phyloP scores from a whole-genome alignment of 2,329 filamentous ascomycete species.

The Furcasterigmium sp. region DNA sequence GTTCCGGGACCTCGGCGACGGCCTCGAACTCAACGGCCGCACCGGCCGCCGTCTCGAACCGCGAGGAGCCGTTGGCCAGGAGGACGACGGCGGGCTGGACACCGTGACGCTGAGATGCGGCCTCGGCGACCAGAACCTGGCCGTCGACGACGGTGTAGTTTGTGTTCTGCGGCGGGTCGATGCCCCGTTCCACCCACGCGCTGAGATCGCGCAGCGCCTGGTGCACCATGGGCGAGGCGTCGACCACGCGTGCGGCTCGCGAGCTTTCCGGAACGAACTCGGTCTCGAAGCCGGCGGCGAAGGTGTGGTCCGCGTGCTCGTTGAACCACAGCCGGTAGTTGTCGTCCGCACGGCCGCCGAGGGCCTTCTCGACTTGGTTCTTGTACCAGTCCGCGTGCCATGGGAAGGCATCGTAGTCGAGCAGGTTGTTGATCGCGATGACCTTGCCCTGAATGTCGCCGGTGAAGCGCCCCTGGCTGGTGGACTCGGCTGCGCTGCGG shows the following conservation, averaged over 20 bases:
- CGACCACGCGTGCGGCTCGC: neutral
- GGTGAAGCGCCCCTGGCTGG: constrained; percentile 3
- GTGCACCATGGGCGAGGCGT: constrained; percentile 4
- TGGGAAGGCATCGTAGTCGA: constrained; percentile 16
- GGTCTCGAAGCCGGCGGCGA: constrained; percentile 2
- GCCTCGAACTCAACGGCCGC: constrained; percentile 5
- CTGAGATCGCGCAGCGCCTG: constrained; percentile 14
- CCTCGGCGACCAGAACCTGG: constrained; percentile 8
- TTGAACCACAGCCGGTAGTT: constrained; percentile 15
- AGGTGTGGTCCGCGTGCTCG: constrained; percentile 14
- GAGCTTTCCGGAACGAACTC: too few relatives aligned
- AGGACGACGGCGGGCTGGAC: constrained; percentile 13
- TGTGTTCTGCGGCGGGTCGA: constrained; percentile 6
- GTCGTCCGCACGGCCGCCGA: constrained; percentile 7
- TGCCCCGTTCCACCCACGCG: constrained; percentile 13
- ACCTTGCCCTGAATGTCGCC: constrained; percentile 13
- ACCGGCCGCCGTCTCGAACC: neutral
- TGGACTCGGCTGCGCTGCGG: neutral
- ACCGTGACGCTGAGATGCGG: constrained; percentile 9
- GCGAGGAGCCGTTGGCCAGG: neutral
- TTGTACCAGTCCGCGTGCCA: constrained; percentile 20
- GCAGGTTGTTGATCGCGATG: constrained; percentile 14
- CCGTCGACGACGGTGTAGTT: constrained; percentile 8
- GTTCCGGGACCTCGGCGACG: constrained; percentile 2
- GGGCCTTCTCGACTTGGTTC: constrained; percentile 6